Evolutionary conservation across 441 rosid genomes (phyloP).

Genomic region (Euphorbia schlechtendalii): DNA sequence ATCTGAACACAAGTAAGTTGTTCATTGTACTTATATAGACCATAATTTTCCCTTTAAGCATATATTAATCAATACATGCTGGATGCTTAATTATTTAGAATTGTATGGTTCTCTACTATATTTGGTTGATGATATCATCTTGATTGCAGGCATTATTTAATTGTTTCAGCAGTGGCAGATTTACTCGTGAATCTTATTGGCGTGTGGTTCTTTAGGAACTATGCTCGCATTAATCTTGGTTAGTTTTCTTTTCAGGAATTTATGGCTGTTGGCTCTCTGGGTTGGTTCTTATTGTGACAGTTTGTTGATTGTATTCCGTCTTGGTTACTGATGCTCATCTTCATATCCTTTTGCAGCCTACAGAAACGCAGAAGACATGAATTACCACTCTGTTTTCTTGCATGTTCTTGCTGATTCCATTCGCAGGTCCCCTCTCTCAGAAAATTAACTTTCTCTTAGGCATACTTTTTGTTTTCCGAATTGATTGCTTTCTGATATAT

Average conservation of each 20-base stretch:
- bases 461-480: background rate
- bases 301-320: slow-evolving; percentile 1
- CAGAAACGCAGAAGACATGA: slow-evolving; percentile 96
- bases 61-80: background rate
- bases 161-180: slow-evolving; percentile 92
- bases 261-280: background rate
- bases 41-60: background rate
- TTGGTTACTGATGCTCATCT: background rate
- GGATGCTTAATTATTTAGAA: background rate
- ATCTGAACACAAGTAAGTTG: slow-evolving; percentile 91
- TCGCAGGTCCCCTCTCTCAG: slow-evolving; percentile 55
- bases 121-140: slow-evolving; percentile 14
- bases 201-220: slow-evolving; percentile 93
- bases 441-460: background rate
- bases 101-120: background rate
- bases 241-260: slow-evolving; percentile 32
- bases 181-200: slow-evolving; percentile 86
- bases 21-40: slow-evolving; percentile 1
- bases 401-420: slow-evolving; percentile 94
- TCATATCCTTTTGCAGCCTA: slow-evolving; percentile 48
- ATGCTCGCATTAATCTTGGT: slow-evolving; percentile 89
- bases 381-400: slow-evolving; percentile 86
- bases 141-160: slow-evolving; percentile 93
- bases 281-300: background rate
- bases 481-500: slow-evolving; percentile 9